These are phyloP conservation scores for Ilyonectria sp. DNA, from an alignment of 2,329 filamentous ascomycete genomes.

Conservation along the genomic window DNA sequence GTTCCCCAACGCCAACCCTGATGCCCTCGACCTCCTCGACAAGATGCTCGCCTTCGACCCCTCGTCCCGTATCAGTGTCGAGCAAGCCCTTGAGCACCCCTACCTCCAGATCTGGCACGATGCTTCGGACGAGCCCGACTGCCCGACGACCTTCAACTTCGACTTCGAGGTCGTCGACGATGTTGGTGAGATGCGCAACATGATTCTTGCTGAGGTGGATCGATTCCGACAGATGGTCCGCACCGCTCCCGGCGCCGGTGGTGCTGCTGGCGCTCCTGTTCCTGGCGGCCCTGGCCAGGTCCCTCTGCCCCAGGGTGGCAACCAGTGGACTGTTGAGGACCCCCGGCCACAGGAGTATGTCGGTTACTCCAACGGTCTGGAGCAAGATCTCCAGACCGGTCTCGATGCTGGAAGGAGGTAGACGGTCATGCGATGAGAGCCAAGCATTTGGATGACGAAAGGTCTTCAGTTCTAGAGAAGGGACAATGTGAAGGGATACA, in stretches of 20 bases:
- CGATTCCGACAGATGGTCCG: constrained; percentile 81
- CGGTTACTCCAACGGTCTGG: constrained; percentile 64
- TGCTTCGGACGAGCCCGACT: constrained; percentile 93
- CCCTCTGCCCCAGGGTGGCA: constrained; percentile 65
- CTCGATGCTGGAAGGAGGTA: constrained; percentile 51
- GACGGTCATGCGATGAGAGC: background rate
- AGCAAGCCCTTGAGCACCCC: constrained; percentile 94
- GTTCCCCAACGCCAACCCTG: constrained; percentile 95
- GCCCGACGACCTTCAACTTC: constrained; percentile 96
- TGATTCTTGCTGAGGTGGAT: constrained; percentile 96
- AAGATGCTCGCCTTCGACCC: constrained; percentile 98
- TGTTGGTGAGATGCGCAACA: constrained; percentile 93
- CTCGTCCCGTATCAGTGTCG: constrained; percentile 91
- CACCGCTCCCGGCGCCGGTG: constrained; percentile 61
- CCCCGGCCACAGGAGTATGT: constrained; percentile 73
- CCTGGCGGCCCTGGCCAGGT: constrained; percentile 60
- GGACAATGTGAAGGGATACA: constrained; percentile 7
- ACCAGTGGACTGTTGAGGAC: constrained; percentile 73
- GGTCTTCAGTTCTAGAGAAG: constrained; percentile 24
- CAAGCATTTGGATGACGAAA: constrained; percentile 7
- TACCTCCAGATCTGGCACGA: constrained; percentile 99
- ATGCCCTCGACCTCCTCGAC: constrained; percentile 94
- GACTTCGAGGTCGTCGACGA: constrained; percentile 98
- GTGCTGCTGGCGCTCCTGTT: constrained; percentile 52
- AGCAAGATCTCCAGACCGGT: constrained; percentile 71